A percentile compares a stretch with the other conserved stretches of the same genome.
Evolutionary conservation across 495 filamentous ascomycete species (phyloP).

Genomic region (Ascodesmis nigricans): DNA sequence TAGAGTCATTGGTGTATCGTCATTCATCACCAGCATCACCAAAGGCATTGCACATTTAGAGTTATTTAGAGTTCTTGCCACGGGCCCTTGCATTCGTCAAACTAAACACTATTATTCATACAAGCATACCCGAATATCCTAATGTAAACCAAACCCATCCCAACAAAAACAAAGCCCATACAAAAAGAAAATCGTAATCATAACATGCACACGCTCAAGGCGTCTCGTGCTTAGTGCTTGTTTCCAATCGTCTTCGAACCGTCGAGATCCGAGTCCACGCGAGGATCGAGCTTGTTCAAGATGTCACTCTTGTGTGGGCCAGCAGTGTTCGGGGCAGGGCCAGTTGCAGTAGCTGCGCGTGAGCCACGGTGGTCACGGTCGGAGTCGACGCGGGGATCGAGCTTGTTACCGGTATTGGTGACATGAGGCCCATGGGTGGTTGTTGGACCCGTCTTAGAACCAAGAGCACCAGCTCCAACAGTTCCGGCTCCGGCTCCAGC

Average conservation of each 20-base stretch:
- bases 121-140: too few relatives aligned
- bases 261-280: neutral
- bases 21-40: too few relatives aligned
- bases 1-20: too few relatives aligned
- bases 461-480: constrained; percentile 6
- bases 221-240: neutral
- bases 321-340: constrained; percentile 18
- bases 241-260: too few relatives aligned
- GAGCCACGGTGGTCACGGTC: constrained; percentile 19
- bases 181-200: neutral
- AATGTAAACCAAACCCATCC: too few relatives aligned
- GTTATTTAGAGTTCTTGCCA: too few relatives aligned
- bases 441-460: constrained; percentile 1
- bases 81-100: too few relatives aligned
- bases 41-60: too few relatives aligned
- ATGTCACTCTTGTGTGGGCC: constrained; percentile 28
- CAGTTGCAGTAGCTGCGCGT: constrained; percentile 1
- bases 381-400: constrained; percentile 22
- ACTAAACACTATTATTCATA: too few relatives aligned
- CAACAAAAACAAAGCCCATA: neutral
- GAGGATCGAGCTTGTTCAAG: constrained; percentile 20
- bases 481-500: too few relatives aligned
- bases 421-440: constrained; percentile 20
- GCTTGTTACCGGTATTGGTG: constrained; percentile 21
- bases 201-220: neutral